phyloP scores from a whole-genome alignment of 1,139 yeast species.

The Eremothecium sinecaudum region DNA sequence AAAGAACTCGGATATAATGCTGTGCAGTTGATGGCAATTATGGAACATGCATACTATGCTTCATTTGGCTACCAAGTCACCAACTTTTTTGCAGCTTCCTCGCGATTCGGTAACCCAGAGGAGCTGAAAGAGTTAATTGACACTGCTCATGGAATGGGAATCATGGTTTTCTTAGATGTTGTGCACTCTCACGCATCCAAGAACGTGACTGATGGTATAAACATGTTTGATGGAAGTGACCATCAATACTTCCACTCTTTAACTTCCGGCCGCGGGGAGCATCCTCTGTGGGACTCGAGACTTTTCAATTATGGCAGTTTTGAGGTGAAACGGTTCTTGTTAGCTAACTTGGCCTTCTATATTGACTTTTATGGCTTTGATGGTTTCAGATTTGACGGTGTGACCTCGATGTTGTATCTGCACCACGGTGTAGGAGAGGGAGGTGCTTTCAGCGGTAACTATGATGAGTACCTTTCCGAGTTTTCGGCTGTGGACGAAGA shows the following conservation, averaged over 20 bases:
- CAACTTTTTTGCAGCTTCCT: slow-evolving; percentile 79
- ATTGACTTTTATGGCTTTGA: slow-evolving; percentile 80
- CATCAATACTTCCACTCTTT: slow-evolving; percentile 76
- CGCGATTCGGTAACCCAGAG: slow-evolving; percentile 91
- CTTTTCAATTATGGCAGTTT: slow-evolving; percentile 83
- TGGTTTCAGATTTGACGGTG: slow-evolving; percentile 96
- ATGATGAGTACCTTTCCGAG: slow-evolving; percentile 78
- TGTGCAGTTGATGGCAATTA: slow-evolving; percentile 91
- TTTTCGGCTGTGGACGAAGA: slow-evolving; percentile 74
- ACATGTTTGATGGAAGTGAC: slow-evolving; percentile 91
- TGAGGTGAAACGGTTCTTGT: slow-evolving; percentile 78
- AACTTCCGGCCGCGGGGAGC: slow-evolving; percentile 54
- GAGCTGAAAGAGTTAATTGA: slow-evolving; percentile 85
- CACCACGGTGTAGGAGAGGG: slow-evolving; percentile 90
- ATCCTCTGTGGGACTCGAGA: slow-evolving; percentile 91
- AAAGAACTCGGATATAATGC: slow-evolving; percentile 81
- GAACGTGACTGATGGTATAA: slow-evolving; percentile 87
- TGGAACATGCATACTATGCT: slow-evolving; percentile 98
- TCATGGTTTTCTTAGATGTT: slow-evolving; percentile 78
- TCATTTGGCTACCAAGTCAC: slow-evolving; percentile 96
- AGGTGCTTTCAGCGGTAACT: slow-evolving; percentile 80
- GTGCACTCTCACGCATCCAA: slow-evolving; percentile 96
- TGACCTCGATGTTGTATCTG: slow-evolving; percentile 80
- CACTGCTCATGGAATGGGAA: slow-evolving; percentile 82
- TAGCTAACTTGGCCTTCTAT: slow-evolving; percentile 80